Evolutionary conservation across 2,329 filamentous ascomycete genomes (phyloP).

Genomic region (Monosporascus cannonballus): DNA sequence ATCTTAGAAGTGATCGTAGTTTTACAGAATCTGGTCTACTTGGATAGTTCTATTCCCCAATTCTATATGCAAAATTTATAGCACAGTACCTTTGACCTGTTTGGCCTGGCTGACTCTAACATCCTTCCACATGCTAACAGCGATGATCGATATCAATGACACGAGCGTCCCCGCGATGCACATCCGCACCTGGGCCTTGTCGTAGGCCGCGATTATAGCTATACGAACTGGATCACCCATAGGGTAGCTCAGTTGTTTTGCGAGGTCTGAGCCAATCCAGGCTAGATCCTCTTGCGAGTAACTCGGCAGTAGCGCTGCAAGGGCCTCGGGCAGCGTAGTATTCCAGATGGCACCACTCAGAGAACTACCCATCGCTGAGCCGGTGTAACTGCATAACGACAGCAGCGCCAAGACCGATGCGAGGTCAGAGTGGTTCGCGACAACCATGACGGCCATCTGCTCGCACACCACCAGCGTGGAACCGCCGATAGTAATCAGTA

Average conservation of each 20-base stretch:
- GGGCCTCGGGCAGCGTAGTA: slow-evolving; percentile 27
- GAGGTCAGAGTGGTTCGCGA: slow-evolving; percentile 47
- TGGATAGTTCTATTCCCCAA: background rate
- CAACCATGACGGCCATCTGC: slow-evolving; percentile 53
- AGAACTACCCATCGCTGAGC: slow-evolving; percentile 34
- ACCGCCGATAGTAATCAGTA: slow-evolving; percentile 48
- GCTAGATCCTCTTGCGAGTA: slow-evolving; percentile 18
- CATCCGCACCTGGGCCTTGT: slow-evolving; percentile 30
- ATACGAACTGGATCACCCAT: slow-evolving; percentile 25
- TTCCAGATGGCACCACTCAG: slow-evolving; percentile 40
- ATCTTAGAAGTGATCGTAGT: background rate
- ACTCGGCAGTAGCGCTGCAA: slow-evolving; percentile 20
- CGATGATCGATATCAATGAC: slow-evolving; percentile 23
- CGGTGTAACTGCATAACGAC: slow-evolving; percentile 29
- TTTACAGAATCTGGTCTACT: background rate
- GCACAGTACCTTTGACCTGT: slow-evolving; percentile 28
- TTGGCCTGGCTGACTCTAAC: slow-evolving; percentile 23
- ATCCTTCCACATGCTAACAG: slow-evolving; percentile 27
- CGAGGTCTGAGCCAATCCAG: slow-evolving; percentile 25
- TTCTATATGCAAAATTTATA: slow-evolving; percentile 12
- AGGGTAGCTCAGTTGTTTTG: slow-evolving; percentile 28
- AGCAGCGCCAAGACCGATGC: slow-evolving; percentile 42
- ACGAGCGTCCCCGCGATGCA: slow-evolving; percentile 26
- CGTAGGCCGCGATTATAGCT: slow-evolving; percentile 29
- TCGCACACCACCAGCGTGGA: slow-evolving; percentile 47